These are phyloP conservation scores for Suillus sp. DNA, from an alignment of 768 basidiomycete species.

Conservation along the genomic window DNA sequence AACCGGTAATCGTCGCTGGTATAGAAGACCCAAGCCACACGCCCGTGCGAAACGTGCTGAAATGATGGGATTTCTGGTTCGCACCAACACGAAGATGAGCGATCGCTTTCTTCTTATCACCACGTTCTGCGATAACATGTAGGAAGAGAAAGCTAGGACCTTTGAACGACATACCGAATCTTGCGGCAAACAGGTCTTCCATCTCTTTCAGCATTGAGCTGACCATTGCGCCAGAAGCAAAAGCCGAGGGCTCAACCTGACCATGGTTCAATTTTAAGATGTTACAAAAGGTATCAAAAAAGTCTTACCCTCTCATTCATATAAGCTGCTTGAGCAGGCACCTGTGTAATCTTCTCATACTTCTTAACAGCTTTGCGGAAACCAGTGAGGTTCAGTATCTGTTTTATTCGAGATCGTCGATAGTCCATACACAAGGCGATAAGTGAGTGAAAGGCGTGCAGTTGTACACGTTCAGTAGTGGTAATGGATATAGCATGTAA, in stretches of 20 bases:
- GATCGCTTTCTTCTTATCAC: constrained; percentile 79
- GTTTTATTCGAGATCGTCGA: background rate
- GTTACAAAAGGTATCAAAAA: background rate
- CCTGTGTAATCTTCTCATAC: constrained; percentile 78
- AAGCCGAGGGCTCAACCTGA: constrained; percentile 67
- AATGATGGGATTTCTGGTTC: constrained; percentile 60
- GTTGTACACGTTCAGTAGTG: background rate
- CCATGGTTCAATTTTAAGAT: background rate
- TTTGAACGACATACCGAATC: constrained; percentile 63
- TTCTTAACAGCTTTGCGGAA: constrained; percentile 87
- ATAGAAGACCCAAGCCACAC: constrained; percentile 69
- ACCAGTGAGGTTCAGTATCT: constrained; percentile 88
- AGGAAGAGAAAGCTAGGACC: background rate
- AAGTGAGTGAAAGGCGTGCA: background rate
- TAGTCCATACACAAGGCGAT: background rate
- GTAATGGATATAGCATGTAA: background rate
- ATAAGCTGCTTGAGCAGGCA: constrained; percentile 73
- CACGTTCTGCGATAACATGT: constrained; percentile 44
- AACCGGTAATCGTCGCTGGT: constrained; percentile 65
- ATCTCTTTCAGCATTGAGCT: constrained; percentile 70
- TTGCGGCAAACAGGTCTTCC: constrained; percentile 73
- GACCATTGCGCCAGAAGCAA: constrained; percentile 64
- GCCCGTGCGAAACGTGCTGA: constrained; percentile 76
- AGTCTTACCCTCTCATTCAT: constrained; percentile 70
- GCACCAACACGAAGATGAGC: constrained; percentile 59